phyloP scores from a whole-genome alignment of 2,329 filamentous ascomycete genomes.

The Fusarium tupiense region DNA sequence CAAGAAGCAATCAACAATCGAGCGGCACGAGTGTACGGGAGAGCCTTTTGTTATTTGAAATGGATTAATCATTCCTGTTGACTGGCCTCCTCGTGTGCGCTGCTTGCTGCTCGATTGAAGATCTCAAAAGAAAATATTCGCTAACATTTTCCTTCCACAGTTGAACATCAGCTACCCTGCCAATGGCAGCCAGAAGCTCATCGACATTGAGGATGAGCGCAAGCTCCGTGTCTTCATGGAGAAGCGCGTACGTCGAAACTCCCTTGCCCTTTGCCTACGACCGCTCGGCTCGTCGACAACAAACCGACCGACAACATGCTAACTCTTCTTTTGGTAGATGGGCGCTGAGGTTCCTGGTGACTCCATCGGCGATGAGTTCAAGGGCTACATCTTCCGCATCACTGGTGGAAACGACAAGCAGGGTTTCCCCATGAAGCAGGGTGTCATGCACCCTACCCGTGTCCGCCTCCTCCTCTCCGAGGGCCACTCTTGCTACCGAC shows the following conservation, averaged over 20 bases:
- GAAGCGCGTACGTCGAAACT: conserved; percentile 76
- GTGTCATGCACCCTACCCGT: conserved; percentile 98
- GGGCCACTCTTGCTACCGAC: conserved; percentile 99
- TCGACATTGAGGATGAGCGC: conserved; percentile 99
- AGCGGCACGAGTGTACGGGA: background rate
- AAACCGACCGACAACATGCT: conserved; percentile 41
- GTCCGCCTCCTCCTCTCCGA: conserved; percentile 95
- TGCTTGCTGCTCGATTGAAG: conserved; percentile 2
- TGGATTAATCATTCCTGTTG: background rate
- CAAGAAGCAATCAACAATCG: conserved; percentile 5
- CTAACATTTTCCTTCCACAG: conserved; percentile 53
- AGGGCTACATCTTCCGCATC: conserved; percentile 99
- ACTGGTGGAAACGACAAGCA: conserved; percentile 99
- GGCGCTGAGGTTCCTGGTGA: conserved; percentile 92
- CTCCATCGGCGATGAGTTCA: conserved; percentile 98
- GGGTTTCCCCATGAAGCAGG: conserved; percentile 99
- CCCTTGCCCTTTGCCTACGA: conserved; percentile 1
- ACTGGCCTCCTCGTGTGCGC: background rate
- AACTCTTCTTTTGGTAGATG: conserved; percentile 66
- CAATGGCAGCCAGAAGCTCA: conserved; percentile 99
- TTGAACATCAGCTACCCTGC: conserved; percentile 86
- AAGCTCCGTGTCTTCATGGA: conserved; percentile 99
- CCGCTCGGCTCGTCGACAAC: conserved; percentile 24
- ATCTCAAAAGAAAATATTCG: conserved; percentile 27
- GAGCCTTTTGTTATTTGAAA: background rate